Base-by-base conservation (phyloP, 306 rosid species). In the Chamaecrista fasciculata region DNA sequence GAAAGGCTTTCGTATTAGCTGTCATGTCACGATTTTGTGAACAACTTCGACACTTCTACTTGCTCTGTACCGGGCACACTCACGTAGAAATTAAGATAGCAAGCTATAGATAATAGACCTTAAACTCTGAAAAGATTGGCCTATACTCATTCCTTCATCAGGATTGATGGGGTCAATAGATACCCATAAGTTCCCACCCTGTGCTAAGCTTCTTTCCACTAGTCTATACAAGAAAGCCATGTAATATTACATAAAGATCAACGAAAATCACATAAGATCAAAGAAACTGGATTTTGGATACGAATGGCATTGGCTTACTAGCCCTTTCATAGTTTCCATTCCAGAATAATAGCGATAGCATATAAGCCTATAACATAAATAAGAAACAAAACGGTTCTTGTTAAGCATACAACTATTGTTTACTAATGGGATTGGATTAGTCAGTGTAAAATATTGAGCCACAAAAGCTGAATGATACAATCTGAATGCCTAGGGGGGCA, bases 161-260 rank as follows among this genome's bases (percentile, higher is more conserved):
- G 16, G 31, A 4, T 49, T 18, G 33, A 31, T 43, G 49, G 19
- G 15, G 19, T 3, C 19, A 12, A 6, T 16, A 19, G 15, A 43
- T 15, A 43, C 19, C 49, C 49, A 3, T 11, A 70, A 24, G 59
- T 52, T 24, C 6, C 34, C 33, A 52, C 15, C 33, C 29, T 21
- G 11, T 14, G 23, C 3, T 56, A 52, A 57, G 67, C 26, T 10
- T 21, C 67, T 48, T 57, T 40, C 21, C 34, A n/a, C n/a, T n/a
- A n/a, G 53, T 51, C 11, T 44, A 66, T 19, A 24, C 56, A 66
- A 75, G 31, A 58, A 70, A 56, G 65, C 14, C 67, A n/a, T 40
- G 20, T 6, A 69, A 55, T 18, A 49, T 48, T 69, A 56, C 18
- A 28, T n/a, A 16, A 70, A 10, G 24, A 69, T 28, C 20, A 46